Base-by-base conservation (phyloP, 192 early-diverging fungal species). In the Podila clonocystis region DNA sequence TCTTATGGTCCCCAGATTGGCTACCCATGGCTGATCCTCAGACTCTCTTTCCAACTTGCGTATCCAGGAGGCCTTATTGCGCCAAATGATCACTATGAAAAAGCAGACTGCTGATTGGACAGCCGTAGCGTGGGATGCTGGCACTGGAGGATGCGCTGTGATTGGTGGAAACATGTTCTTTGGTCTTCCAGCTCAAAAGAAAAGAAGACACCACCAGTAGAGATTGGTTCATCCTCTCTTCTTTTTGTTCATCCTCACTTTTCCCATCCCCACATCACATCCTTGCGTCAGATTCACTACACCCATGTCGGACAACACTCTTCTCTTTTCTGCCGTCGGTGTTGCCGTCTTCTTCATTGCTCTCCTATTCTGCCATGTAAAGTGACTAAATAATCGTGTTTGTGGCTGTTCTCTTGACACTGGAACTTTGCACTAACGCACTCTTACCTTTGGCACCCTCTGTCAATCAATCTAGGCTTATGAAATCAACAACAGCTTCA, bases 281-380 rank as follows among this genome's bases (percentile, higher is more conserved):
- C 38, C 9, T 15, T 17, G 15, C 15, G 8, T 45, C 41, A 15
- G 41, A 45, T 12, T 45, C 41, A 45, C 4, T 17, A 17, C n/a
- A 38, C 66, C 63, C 19, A 80, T 80, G 77, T 68, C 70, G 2
- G 6, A n/a, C 4, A 73, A 65, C 77, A 62, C 52, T 5, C 50
- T 57, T 30, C 34, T 80, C 0, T 73, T 68, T 62, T 68, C 62
- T 19, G 67, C 30, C 5, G 77, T 73, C 24, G 77, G 55, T 7
- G 58, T 68, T 31, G 65, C 41, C 29, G 58, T 80, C 55, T 65
- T 80, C 31, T 26, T 80, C 48, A 38, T 73, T 15, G 65, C 77
- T 7, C 77, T 80, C 48, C 62, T 80, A 45, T 80, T 80, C 57
- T 80, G 77, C 28, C 50, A 69, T 64, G 77, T 80, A 80, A 41